phyloP scores from a whole-genome alignment of 805 yeast genomes.

The Wickerhamiella domercqiae region DNA sequence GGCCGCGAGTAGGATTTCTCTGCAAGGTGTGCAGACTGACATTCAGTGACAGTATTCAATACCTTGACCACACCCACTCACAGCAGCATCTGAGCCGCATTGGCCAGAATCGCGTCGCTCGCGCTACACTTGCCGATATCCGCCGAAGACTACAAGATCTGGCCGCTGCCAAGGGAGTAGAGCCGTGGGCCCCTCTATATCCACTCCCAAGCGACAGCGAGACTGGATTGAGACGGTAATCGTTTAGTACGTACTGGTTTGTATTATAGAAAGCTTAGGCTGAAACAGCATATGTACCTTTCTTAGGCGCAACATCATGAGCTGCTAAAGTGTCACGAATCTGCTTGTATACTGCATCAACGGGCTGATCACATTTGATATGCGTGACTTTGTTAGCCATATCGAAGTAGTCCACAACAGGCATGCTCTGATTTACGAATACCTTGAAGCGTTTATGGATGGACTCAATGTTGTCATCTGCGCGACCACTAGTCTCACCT shows the following conservation, averaged over 20 bases:
- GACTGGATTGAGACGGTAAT: background rate
- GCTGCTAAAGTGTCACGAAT: conserved; percentile 52
- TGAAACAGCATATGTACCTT: background rate
- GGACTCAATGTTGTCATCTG: conserved; percentile 84
- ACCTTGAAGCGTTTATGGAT: conserved; percentile 80
- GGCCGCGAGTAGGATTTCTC: too few relatives aligned
- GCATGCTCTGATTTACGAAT: conserved; percentile 79
- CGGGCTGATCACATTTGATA: conserved; percentile 64
- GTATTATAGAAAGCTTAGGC: background rate
- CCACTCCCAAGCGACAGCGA: too few relatives aligned
- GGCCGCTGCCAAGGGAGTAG: conserved; percentile 17
- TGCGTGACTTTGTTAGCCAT: conserved; percentile 60
- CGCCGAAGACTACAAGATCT: conserved; percentile 26
- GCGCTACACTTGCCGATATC: conserved; percentile 37
- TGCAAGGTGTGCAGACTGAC: conserved; percentile 71
- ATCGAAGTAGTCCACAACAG: conserved; percentile 74
- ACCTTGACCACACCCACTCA: conserved; percentile 70
- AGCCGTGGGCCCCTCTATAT: conserved; percentile 1
- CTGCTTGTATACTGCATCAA: conserved; percentile 56
- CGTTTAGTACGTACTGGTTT: background rate
- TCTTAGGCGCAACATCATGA: conserved; percentile 13
- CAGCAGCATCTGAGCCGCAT: conserved; percentile 31
- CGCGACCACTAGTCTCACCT: conserved; percentile 88
- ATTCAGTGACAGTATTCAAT: conserved; percentile 67
- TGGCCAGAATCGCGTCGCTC: conserved; percentile 25